Base-by-base conservation (phyloP, 1,284 basidiomycete genomes). In the Volvariella volvacea region DNA sequence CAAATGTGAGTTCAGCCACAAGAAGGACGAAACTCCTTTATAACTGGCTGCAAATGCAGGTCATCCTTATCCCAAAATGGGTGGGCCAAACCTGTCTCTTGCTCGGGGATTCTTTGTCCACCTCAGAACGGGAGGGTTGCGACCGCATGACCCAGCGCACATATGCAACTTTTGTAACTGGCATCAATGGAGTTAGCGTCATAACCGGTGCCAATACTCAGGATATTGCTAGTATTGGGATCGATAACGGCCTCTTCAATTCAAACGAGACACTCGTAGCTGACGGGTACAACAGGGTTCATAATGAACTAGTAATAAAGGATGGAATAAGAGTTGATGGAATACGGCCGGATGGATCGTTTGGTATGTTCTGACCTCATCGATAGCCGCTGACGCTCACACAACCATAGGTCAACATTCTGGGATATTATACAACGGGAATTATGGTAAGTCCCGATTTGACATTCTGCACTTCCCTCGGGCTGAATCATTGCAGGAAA, bases 121-220 rank as follows among this genome's bases (percentile, higher is more conserved):
- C 56, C 0, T 51, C 60, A 0, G 71, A 82, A 55, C 49, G 59
- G 16, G 54, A 54, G 10, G 65, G 63, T 42, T 80, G 77, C 55
- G 65, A 60, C 19, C 59, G 60, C 25, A 77, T 83, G 48, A 68
- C 71, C 4, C 53, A 57, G 1, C 71, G 82, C 15, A 61, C 76
- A 2, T 83, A 74, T 50, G 64, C 59, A 12, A 66, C 70, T 0
- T 71, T 79, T 46, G 58, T 66, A 22, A 56, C 63, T 14, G 58
- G 56, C 14, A 63, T 73, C 22, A 58, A 66, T 45, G 66, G 67
- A 17, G 50, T 73, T 2, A 67, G 70, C 1, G 62, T 56, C 21
- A 57, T 80, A 19, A 78, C 78, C 6, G 82, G 81, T 21, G 78
- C 83, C 2, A 85, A 86, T 51, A 67, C 71, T 2, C 63, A 81